Evolutionary conservation across 164 flowering plant genomes (phyloP).

Genomic region (Chloranthus sessilifolius): DNA sequence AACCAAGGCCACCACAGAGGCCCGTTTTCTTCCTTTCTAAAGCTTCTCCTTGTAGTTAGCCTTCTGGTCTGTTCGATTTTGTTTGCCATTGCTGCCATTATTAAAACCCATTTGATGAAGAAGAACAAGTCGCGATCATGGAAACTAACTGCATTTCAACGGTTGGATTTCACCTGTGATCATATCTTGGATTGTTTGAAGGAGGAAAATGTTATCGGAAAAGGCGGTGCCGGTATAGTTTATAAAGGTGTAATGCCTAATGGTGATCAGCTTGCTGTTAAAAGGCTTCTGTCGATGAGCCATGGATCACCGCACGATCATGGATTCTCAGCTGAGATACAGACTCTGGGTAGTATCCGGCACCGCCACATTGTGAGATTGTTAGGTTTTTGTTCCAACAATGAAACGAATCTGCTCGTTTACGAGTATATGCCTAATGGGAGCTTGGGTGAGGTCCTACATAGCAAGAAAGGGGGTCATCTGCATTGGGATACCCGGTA

Average conservation of each 20-base stretch:
- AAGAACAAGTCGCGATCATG: constrained; percentile 68
- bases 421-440: constrained; percentile 97
- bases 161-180: constrained; percentile 76
- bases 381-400: constrained; percentile 84
- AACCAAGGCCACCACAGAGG: constrained; percentile 45
- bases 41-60: too few relatives aligned
- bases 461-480: constrained; percentile 92
- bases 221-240: constrained; percentile 94
- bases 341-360: constrained; percentile 80
- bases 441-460: constrained; percentile 88
- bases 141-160: constrained; percentile 92
- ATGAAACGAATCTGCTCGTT: constrained; percentile 84
- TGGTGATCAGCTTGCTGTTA: constrained; percentile 77
- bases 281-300: constrained; percentile 74
- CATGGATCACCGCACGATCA: constrained; percentile 87
- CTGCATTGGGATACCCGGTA: constrained; percentile 86
- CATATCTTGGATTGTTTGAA: constrained; percentile 74
- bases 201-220: constrained; percentile 89
- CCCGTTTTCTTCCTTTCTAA: constrained; percentile 57
- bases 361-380: constrained; percentile 86
- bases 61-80: constrained; percentile 73
- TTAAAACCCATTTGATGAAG: constrained; percentile 72
- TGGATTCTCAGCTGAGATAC: constrained; percentile 92
- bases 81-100: constrained; percentile 72
- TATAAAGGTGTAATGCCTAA: constrained; percentile 83